Conservation (phyloP, 202 grass and related monocot genomes). For the Zizania palustris region DNA sequence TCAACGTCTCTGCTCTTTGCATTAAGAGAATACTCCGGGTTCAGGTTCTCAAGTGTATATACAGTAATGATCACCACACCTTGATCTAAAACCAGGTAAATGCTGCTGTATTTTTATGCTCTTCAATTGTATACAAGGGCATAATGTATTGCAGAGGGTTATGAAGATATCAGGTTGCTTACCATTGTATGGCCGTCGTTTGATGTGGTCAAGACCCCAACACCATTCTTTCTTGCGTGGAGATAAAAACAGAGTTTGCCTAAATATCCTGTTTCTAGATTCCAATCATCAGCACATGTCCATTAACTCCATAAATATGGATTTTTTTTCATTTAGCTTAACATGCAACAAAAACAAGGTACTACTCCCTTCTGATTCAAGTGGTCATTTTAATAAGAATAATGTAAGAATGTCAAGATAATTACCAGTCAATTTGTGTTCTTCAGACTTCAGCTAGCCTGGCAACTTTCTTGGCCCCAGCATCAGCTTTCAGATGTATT, state of each 20-base stretch:
- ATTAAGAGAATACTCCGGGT: constrained; percentile 45
- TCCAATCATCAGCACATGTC: no score
- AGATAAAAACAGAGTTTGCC: not conserved
- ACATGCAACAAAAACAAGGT: constrained; percentile 3
- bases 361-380: not conserved
- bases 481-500: constrained; percentile 61
- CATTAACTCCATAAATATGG: no score
- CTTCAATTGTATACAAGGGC: not conserved
- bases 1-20: constrained; percentile 84
- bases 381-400: constrained; percentile 1
- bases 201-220: constrained; percentile 78
- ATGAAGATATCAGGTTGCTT: constrained; percentile 4
- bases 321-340: constrained; percentile 21
- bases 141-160: not conserved
- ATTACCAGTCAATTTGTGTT: not conserved
- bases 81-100: not conserved
- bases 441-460: constrained; percentile 30
- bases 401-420: constrained; percentile 21
- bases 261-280: constrained; percentile 9
- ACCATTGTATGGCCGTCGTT: constrained; percentile 79
- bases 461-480: constrained; percentile 56
- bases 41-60: constrained; percentile 67
- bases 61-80: constrained; percentile 59
- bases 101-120: not conserved
- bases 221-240: constrained; percentile 34